Percentiles rank a stretch among this genome's conserved stretches.
Conservation (phyloP, 2,329 filamentous ascomycete species). For the Ceratocystiopsis sp. region DNA sequence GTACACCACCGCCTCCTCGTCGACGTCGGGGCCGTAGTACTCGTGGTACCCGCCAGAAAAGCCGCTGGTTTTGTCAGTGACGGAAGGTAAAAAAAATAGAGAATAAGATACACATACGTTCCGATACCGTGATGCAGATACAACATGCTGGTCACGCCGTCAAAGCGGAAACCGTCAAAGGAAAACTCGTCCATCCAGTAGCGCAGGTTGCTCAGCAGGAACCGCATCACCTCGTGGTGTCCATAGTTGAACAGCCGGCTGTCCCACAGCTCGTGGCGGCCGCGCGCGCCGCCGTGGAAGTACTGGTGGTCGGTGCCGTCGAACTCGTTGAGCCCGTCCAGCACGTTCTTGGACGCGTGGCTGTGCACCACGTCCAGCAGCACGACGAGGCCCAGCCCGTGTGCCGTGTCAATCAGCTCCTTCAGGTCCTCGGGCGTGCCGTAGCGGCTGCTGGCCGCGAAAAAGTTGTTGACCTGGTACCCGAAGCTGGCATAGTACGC, state of each 20-base stretch:
- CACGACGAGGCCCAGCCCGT: slow-evolving; percentile 77
- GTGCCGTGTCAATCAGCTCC: slow-evolving; percentile 88
- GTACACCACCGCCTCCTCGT: slow-evolving; percentile 88
- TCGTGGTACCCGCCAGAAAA: slow-evolving; percentile 98
- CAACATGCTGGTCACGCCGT: slow-evolving; percentile 97
- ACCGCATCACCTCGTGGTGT: slow-evolving; percentile 84
- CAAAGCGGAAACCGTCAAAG: slow-evolving; percentile 95
- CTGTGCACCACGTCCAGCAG: slow-evolving; percentile 94
- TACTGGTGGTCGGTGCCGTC: slow-evolving; percentile 91
- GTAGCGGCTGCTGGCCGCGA: slow-evolving; percentile 90
- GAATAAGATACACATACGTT: slow-evolving; percentile 43
- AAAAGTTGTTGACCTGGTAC: slow-evolving; percentile 98
- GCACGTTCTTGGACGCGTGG: slow-evolving; percentile 92
- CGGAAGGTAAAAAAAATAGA: background rate
- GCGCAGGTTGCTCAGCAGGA: slow-evolving; percentile 82
- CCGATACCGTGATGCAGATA: slow-evolving; percentile 93
- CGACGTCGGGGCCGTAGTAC: slow-evolving; percentile 79
- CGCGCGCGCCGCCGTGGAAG: slow-evolving; percentile 76
- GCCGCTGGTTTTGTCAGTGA: slow-evolving; percentile 35
- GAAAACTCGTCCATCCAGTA: slow-evolving; percentile 99
- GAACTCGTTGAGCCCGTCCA: slow-evolving; percentile 90
- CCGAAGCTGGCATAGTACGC: slow-evolving; percentile 98
- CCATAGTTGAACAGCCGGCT: slow-evolving; percentile 96
- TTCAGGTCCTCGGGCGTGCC: slow-evolving; percentile 88
- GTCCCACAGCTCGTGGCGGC: slow-evolving; percentile 87